Evolutionary conservation across 345 rosid species (phyloP).

Genomic region (Acer negundo): DNA sequence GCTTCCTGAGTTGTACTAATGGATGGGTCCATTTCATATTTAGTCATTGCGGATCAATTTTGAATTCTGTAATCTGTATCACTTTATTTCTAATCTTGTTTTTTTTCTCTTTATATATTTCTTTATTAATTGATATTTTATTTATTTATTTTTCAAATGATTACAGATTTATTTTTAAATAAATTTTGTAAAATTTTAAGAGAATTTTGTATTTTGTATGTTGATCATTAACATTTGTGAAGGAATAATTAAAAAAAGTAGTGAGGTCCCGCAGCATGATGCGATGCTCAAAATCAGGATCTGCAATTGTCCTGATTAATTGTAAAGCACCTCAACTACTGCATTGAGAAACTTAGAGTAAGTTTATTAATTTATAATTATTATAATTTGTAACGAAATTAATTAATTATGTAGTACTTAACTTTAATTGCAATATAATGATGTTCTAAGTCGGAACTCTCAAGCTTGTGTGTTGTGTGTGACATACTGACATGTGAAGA

Average conservation of each 20-base stretch:
- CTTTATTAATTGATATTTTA: not conserved
- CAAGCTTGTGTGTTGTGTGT: not conserved
- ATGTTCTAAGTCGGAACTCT: conserved; percentile 37
- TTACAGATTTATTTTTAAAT: too few relatives aligned
- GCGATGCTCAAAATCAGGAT: conserved; percentile 38
- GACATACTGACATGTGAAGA: conserved; percentile 54
- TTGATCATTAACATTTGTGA: not conserved
- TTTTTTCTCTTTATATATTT: too few relatives aligned
- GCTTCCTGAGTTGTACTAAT: not conserved
- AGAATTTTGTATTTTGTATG: too few relatives aligned
- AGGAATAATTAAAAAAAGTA: not conserved
- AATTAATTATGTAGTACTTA: conserved; percentile 21
- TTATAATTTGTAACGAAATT: not conserved
- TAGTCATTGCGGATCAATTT: not conserved
- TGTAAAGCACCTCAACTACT: conserved; percentile 25
- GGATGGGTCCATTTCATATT: not conserved
- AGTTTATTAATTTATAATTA: too few relatives aligned
- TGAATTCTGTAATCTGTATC: not conserved
- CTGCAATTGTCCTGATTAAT: conserved; percentile 20
- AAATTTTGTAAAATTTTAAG: too few relatives aligned
- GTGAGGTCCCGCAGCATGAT: conserved; percentile 3
- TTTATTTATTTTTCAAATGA: too few relatives aligned
- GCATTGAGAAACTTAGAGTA: conserved; percentile 2
- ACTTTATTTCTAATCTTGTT: not conserved
- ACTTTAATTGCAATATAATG: conserved; percentile 44